These are phyloP conservation scores for Podospora sp. DNA, from an alignment of 495 filamentous ascomycete species.

Conservation along the genomic window DNA sequence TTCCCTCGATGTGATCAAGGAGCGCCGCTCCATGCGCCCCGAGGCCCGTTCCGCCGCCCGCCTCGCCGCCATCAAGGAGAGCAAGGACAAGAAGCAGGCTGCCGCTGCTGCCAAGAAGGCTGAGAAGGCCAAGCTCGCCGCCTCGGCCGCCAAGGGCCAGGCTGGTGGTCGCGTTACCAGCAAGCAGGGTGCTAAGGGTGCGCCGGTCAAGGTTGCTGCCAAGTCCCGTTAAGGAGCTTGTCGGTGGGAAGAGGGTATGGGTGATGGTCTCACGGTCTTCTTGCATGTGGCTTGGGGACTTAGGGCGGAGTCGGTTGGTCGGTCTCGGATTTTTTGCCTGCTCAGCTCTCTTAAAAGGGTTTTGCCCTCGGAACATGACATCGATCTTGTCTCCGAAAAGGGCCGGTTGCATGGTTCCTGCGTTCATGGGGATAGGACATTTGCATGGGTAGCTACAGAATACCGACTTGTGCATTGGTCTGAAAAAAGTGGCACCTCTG, in stretches of 20 bases:
- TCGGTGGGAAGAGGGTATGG: constrained; percentile 22
- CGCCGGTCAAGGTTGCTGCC: constrained; percentile 80
- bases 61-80: constrained; percentile 85
- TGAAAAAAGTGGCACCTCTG: constrained; percentile 11
- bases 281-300: constrained; percentile 31
- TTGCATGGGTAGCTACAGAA: constrained; percentile 43
- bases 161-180: constrained; percentile 70
- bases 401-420: constrained; percentile 40
- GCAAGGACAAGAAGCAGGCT: constrained; percentile 95
- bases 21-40: constrained; percentile 88
- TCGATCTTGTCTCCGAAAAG: constrained; percentile 31
- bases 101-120: constrained; percentile 92
- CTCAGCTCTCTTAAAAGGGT: constrained; percentile 36
- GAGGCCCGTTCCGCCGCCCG: constrained; percentile 94
- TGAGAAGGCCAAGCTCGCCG: constrained; percentile 96
- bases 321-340: constrained; percentile 39
- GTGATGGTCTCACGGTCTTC: constrained; percentile 32
- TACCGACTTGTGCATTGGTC: constrained; percentile 38
- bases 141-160: constrained; percentile 72
- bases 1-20: constrained; percentile 99
- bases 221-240: constrained; percentile 73
- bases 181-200: constrained; percentile 97
- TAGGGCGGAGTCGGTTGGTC: constrained; percentile 43
- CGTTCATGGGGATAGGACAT: constrained; percentile 30
- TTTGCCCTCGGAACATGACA: constrained; percentile 32